A percentile compares a stretch with the other conserved stretches of the same genome.
phyloP scores from a whole-genome alignment of 352 stramenopile genomes.

The Phytophthora ohioensis region DNA sequence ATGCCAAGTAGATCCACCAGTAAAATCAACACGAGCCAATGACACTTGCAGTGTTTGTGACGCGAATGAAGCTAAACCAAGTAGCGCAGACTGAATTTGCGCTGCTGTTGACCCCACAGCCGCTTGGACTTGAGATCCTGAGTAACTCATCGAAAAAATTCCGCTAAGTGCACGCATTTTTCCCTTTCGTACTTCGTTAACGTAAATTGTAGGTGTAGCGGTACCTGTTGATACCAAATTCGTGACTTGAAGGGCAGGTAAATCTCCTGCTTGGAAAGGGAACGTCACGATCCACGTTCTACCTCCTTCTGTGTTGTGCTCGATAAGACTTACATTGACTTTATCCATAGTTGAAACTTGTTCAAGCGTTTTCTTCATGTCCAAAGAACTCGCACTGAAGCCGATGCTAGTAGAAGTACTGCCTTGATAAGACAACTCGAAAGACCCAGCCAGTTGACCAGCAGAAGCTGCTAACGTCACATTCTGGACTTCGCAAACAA shows the following conservation, averaged over 20 bases:
- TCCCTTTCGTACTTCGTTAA: not conserved
- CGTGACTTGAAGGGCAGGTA: constrained; percentile 18
- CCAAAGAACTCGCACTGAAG: not conserved
- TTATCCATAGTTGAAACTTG: constrained; percentile 25
- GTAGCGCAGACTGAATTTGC: not conserved
- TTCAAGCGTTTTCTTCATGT: constrained; percentile 5
- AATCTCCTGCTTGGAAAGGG: constrained; percentile 40
- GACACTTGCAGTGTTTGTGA: constrained; percentile 2
- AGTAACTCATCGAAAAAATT: not conserved
- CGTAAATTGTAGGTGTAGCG: not conserved
- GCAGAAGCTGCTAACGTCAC: constrained; percentile 1
- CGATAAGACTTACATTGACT: constrained; percentile 39
- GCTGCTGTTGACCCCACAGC: not conserved
- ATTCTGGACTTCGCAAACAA: constrained; percentile 2
- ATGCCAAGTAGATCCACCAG: not conserved
- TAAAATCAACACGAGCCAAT: not conserved
- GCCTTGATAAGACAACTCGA: constrained; percentile 1
- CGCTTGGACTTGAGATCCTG: not conserved
- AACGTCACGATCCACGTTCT: constrained; percentile 50
- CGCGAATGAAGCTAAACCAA: not conserved
- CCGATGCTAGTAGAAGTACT: not conserved
- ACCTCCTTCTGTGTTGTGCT: constrained; percentile 32
- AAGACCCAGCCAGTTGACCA: not conserved
- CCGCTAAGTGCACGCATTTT: not conserved
- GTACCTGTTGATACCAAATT: constrained; percentile 6